Percentiles rank a stretch among this genome's conserved stretches.
phyloP scores from a whole-genome alignment of 805 yeast species.

The Candida argentea region DNA sequence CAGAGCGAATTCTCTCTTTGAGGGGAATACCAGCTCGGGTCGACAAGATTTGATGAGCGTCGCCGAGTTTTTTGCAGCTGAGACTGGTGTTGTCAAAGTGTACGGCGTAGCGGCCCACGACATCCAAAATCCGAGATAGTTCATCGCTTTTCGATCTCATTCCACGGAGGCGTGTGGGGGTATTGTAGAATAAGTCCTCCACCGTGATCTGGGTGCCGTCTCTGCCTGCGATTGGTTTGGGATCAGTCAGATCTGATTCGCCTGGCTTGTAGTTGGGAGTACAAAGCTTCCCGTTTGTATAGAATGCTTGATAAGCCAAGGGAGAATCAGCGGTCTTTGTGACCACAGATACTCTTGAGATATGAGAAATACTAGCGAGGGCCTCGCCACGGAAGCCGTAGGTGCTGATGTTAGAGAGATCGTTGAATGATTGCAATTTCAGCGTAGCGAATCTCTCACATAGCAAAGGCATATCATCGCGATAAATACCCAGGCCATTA shows the following conservation, averaged over 20 bases:
- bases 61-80: conserved; percentile 73
- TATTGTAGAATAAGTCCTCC: conserved; percentile 84
- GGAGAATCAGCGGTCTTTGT: conserved; percentile 54
- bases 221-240: conserved; percentile 75
- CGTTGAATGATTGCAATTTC: conserved; percentile 65
- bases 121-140: conserved; percentile 65
- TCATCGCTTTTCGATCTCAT: conserved; percentile 64
- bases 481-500: conserved; percentile 74
- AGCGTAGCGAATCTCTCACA: conserved; percentile 93
- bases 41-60: conserved; percentile 53
- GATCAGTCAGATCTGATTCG: conserved; percentile 27
- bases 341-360: conserved; percentile 69
- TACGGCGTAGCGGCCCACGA: conserved; percentile 73
- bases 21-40: conserved; percentile 40
- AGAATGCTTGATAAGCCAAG: conserved; percentile 67
- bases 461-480: conserved; percentile 64
- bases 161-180: conserved; percentile 67
- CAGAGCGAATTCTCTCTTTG: conserved; percentile 60
- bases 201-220: conserved; percentile 78
- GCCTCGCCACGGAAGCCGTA: conserved; percentile 98
- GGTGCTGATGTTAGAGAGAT: conserved; percentile 58
- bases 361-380: conserved; percentile 85
- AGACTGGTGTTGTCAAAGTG: conserved; percentile 65
- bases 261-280: conserved; percentile 28
- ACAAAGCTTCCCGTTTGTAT: conserved; percentile 52